These are phyloP conservation scores for Capsicum rhomboideum DNA, from an alignment of 257 asterid species.

Conservation along the genomic window DNA sequence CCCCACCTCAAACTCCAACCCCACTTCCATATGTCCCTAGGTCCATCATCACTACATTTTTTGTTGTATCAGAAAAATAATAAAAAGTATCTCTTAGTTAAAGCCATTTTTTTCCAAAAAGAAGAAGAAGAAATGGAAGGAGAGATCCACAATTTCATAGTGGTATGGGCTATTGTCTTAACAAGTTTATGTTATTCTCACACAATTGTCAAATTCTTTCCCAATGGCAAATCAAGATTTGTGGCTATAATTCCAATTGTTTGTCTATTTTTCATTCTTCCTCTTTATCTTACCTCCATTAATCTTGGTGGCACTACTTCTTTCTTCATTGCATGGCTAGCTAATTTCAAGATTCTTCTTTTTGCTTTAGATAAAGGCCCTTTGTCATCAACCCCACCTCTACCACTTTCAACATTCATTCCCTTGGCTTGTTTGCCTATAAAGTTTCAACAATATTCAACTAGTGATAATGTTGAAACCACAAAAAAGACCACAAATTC, in stretches of 20 bases:
- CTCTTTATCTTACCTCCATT: slow-evolving; percentile 40
- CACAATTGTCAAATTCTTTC: slow-evolving; percentile 10
- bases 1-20: background rate
- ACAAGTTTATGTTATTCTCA: slow-evolving; percentile 39
- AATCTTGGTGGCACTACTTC: slow-evolving; percentile 36
- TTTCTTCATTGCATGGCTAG: slow-evolving; percentile 55
- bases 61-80: background rate
- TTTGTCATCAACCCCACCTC: slow-evolving; percentile 16
- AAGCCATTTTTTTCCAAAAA: background rate
- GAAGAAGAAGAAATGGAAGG: slow-evolving; percentile 33
- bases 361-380: slow-evolving; percentile 47
- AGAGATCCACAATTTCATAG: slow-evolving; percentile 32
- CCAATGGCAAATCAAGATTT: slow-evolving; percentile 14
- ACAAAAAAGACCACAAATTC: slow-evolving; percentile 4
- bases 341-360: slow-evolving; percentile 40
- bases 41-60: background rate
- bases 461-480: background rate
- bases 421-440: slow-evolving; percentile 49
- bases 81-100: background rate
- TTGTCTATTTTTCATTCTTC: slow-evolving; percentile 31
- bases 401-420: slow-evolving; percentile 31
- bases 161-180: slow-evolving; percentile 37
- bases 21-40: background rate
- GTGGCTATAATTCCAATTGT: slow-evolving; percentile 33
- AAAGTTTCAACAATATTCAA: slow-evolving; percentile 9